These are phyloP conservation scores for Rhodosporidiobolus sp. DNA, from an alignment of 768 basidiomycete species.

Conservation along the genomic window DNA sequence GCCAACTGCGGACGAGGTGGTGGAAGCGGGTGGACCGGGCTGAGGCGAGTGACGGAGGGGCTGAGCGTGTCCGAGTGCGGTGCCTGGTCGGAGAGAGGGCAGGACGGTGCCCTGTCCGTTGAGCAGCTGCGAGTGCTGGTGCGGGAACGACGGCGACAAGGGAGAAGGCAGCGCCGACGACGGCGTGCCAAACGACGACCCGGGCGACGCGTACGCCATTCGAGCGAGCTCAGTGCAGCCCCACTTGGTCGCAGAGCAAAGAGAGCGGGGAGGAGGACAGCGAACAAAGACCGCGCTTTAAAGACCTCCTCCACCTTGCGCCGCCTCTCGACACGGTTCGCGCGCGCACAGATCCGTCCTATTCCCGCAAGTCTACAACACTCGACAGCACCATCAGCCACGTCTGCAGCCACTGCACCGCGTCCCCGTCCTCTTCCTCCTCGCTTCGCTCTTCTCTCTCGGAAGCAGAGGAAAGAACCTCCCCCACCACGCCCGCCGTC, in stretches of 20 bases:
- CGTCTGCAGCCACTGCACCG: conserved; percentile 52
- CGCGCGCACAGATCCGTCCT: not conserved
- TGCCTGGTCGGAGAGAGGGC: conserved; percentile 19
- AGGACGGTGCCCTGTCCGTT: conserved; percentile 22
- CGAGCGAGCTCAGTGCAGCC: not conserved
- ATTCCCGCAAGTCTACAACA: conserved; percentile 58
- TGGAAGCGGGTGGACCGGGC: not conserved
- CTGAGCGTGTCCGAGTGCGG: conserved; percentile 8
- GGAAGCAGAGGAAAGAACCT: conserved; percentile 55
- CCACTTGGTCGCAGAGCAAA: too few species aligned
- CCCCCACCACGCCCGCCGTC: conserved; percentile 62
- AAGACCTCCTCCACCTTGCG: too few species aligned
- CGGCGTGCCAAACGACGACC: not conserved
- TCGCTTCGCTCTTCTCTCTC: not conserved
- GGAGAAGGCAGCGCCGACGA: conserved; percentile 10
- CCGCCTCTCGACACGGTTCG: not conserved
- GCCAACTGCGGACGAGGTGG: not conserved
- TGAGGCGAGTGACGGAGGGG: not conserved
- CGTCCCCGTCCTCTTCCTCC: not conserved
- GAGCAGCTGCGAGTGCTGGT: conserved; percentile 7
- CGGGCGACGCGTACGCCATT: not conserved
- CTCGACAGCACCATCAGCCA: conserved; percentile 76
- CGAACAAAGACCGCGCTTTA: not conserved
- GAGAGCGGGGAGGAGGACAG: not conserved
- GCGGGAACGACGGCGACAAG: conserved; percentile 22